Conservation (phyloP, 148 eudicot species). For the Arbutus unedo region DNA sequence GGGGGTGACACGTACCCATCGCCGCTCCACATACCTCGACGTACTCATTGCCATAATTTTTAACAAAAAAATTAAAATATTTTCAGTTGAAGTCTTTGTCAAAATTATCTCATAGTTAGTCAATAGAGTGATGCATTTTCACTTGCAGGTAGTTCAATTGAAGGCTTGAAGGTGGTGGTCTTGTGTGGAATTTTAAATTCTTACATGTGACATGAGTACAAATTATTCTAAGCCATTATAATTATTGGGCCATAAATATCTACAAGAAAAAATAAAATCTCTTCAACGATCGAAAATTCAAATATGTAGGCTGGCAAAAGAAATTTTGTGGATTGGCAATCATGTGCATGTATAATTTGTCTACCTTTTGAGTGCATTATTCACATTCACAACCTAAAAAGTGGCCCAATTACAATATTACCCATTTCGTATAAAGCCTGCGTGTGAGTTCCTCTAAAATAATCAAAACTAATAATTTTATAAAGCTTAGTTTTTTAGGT, state of each 20-base stretch:
- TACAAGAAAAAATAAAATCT: neutral
- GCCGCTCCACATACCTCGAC: too few species aligned
- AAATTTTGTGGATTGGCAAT: neutral
- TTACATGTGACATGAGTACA: neutral
- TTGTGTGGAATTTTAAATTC: neutral
- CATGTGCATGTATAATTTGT: neutral
- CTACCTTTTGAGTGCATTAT: too few species aligned
- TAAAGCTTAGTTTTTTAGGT: too few species aligned
- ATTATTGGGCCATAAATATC: neutral
- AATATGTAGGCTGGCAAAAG: conserved; percentile 7
- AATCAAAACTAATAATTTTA: too few species aligned
- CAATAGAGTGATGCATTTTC: neutral
- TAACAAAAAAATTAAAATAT: neutral
- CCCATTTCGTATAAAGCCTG: too few species aligned
- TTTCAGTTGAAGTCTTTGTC: neutral
- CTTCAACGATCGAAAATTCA: neutral
- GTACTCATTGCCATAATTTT: neutral
- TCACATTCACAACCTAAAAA: too few species aligned
- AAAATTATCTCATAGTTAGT: neutral
- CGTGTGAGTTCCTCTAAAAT: too few species aligned
- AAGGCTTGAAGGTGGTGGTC: neutral
- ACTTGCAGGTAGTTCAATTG: neutral
- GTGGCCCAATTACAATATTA: too few species aligned
- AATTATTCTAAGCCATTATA: neutral
- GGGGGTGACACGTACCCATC: too few species aligned